Evolutionary conservation across 2,329 filamentous ascomycete genomes (phyloP).

Genomic region (Dothistroma septosporum): DNA sequence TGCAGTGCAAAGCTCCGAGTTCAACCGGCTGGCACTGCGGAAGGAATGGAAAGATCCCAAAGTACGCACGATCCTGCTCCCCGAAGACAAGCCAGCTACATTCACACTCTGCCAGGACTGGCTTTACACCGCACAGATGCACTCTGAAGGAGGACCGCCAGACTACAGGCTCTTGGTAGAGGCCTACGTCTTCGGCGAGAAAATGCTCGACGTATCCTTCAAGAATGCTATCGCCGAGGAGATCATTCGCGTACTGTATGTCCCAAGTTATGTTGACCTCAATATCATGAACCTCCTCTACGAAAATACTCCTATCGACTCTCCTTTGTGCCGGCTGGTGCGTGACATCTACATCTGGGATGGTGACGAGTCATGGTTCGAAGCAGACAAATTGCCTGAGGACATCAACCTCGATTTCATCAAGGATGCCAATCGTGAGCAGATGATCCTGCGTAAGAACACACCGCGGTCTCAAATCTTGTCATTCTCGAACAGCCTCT

Average conservation of each 20-base stretch:
- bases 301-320: slow-evolving; percentile 11
- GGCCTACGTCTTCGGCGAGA: slow-evolving; percentile 27
- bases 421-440: background rate
- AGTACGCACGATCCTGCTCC: slow-evolving; percentile 8
- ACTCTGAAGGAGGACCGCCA: background rate
- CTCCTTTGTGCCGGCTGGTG: slow-evolving; percentile 17
- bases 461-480: background rate
- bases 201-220: slow-evolving; percentile 23
- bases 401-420: background rate
- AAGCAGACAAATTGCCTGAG: background rate
- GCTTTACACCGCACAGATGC: slow-evolving; percentile 13
- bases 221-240: slow-evolving; percentile 23
- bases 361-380: background rate
- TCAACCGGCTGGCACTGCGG: slow-evolving; percentile 11
- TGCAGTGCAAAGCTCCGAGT: slow-evolving; percentile 3
- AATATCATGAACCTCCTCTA: slow-evolving; percentile 14
- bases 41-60: slow-evolving; percentile 13
- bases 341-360: slow-evolving; percentile 15
- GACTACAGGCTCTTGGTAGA: slow-evolving; percentile 6
- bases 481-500: background rate
- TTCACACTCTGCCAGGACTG: slow-evolving; percentile 21
- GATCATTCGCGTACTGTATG: slow-evolving; percentile 12
- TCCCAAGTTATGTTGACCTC: background rate
- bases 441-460: background rate
- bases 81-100: slow-evolving; percentile 6